phyloP scores from a whole-genome alignment of 345 rosid genomes.

The Tarenaya hassleriana region DNA sequence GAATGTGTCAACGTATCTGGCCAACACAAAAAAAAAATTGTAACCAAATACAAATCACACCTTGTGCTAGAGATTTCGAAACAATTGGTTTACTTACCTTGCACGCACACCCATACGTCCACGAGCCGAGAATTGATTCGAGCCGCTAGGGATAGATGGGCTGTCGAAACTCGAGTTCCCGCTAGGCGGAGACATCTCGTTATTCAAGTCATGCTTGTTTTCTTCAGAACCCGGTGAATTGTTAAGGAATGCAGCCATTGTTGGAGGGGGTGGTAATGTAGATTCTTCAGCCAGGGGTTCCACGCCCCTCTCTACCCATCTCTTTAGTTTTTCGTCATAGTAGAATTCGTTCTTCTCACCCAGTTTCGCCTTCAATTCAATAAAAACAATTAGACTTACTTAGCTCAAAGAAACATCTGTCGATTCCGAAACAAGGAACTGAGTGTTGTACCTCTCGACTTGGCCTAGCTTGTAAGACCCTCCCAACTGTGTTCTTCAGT shows the following conservation, averaged over 20 bases:
- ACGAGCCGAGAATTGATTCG: constrained; percentile 89
- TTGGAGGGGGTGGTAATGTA: constrained; percentile 85
- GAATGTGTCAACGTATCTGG: constrained; percentile 82
- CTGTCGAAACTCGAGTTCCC: constrained; percentile 47
- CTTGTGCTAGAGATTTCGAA: too few relatives aligned
- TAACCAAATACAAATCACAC: background rate
- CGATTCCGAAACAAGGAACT: too few relatives aligned
- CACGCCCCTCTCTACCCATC: constrained; percentile 98
- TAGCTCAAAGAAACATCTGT: constrained; percentile 15
- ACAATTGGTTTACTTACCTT: constrained; percentile 66
- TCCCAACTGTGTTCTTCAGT: constrained; percentile 78
- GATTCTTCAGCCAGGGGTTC: constrained; percentile 81
- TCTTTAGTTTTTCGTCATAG: constrained; percentile 86
- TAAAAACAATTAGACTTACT: constrained; percentile 24
- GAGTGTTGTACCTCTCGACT: constrained; percentile 58
- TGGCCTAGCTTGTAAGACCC: constrained; percentile 61
- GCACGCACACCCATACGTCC: constrained; percentile 82
- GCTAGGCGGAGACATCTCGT: constrained; percentile 27
- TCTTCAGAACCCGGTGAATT: background rate
- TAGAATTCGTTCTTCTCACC: constrained; percentile 86
- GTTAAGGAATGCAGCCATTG: constrained; percentile 3
- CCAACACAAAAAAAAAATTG: background rate
- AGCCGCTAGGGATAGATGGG: constrained; percentile 74
- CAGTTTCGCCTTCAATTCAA: constrained; percentile 85
- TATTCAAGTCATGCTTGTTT: constrained; percentile 16